Percentiles rank a stretch among this genome's conserved stretches.
Evolutionary conservation across 2,329 filamentous ascomycete genomes (phyloP).

Genomic region (Alternaria sp.): DNA sequence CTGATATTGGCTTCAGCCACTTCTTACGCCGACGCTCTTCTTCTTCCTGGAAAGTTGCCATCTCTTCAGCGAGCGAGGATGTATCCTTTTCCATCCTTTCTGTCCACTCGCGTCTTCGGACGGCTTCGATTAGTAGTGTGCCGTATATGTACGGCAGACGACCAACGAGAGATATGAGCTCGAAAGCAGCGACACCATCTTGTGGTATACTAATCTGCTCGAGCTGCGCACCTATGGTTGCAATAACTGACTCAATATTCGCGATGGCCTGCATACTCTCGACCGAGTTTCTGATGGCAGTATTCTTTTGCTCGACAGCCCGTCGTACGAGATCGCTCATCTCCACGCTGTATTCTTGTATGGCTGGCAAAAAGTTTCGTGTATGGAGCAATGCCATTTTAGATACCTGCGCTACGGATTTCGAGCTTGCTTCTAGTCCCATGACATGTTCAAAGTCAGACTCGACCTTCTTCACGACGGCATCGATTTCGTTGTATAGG

Average conservation of each 20-base stretch:
- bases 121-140: constrained; percentile 83
- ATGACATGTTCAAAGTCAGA: constrained; percentile 84
- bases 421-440: constrained; percentile 71
- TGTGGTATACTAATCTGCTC: constrained; percentile 74
- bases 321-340: constrained; percentile 63
- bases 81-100: constrained; percentile 91
- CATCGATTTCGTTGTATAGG: constrained; percentile 84
- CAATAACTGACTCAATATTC: constrained; percentile 77
- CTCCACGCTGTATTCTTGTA: constrained; percentile 65
- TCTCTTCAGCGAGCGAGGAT: constrained; percentile 86
- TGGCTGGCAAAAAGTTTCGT: constrained; percentile 67
- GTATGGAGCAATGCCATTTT: constrained; percentile 71
- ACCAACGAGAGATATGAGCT: constrained; percentile 79
- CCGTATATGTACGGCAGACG: constrained; percentile 90
- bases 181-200: constrained; percentile 81
- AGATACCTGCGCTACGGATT: constrained; percentile 67
- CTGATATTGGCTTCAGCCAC: constrained; percentile 87
- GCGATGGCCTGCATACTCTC: constrained; percentile 85
- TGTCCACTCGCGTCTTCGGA: constrained; percentile 85
- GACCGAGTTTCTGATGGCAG: constrained; percentile 70
- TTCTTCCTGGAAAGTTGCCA: constrained; percentile 90
- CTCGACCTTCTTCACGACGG: constrained; percentile 83
- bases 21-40: constrained; percentile 87
- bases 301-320: constrained; percentile 70
- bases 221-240: constrained; percentile 75